Percentiles rank a stretch among this genome's conserved stretches.
These are phyloP conservation scores for Besnoitia besnoiti DNA, from an alignment of 169 alveolate species.

Conservation along the genomic window DNA sequence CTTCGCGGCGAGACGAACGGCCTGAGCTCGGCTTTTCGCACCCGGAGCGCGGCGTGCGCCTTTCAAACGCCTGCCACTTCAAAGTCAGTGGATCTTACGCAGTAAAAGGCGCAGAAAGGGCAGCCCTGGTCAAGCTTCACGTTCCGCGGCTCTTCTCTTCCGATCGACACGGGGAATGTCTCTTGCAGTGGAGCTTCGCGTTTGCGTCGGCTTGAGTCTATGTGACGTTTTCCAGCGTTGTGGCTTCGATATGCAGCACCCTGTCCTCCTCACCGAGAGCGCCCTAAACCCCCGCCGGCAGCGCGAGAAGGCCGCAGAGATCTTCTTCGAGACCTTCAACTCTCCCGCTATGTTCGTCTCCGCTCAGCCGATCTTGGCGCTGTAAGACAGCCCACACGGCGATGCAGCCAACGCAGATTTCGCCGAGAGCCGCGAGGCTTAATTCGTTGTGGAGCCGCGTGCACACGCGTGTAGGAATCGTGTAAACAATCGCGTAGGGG, in stretches of 20 bases:
- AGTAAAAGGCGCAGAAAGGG: too few relatives aligned
- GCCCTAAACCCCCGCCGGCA: constrained; percentile 97
- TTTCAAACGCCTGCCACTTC: neutral
- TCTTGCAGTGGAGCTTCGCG: constrained; percentile 25
- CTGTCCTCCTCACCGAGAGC: constrained; percentile 98
- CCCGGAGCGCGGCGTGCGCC: neutral
- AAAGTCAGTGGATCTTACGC: neutral
- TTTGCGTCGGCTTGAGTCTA: neutral
- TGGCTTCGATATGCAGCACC: constrained; percentile 82
- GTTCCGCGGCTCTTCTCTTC: too few relatives aligned
- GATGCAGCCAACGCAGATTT: neutral
- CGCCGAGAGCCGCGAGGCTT: neutral
- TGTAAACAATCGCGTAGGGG: too few relatives aligned
- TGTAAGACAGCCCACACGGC: constrained; percentile 20
- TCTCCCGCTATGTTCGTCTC: constrained; percentile 74
- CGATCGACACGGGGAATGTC: too few relatives aligned
- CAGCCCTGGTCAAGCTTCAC: too few relatives aligned
- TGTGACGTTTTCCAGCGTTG: neutral
- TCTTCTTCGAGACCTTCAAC: constrained; percentile 89
- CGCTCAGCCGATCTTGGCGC: constrained; percentile 92
- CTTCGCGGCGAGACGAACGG: neutral
- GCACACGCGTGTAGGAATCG: neutral
- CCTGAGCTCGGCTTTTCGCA: neutral
- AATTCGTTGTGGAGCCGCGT: neutral
- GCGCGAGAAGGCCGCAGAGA: constrained; percentile 97